Percentiles rank a stretch among this genome's conserved stretches.
phyloP scores from a whole-genome alignment of 2,329 filamentous ascomycete genomes.

The Penicillium crustosum region DNA sequence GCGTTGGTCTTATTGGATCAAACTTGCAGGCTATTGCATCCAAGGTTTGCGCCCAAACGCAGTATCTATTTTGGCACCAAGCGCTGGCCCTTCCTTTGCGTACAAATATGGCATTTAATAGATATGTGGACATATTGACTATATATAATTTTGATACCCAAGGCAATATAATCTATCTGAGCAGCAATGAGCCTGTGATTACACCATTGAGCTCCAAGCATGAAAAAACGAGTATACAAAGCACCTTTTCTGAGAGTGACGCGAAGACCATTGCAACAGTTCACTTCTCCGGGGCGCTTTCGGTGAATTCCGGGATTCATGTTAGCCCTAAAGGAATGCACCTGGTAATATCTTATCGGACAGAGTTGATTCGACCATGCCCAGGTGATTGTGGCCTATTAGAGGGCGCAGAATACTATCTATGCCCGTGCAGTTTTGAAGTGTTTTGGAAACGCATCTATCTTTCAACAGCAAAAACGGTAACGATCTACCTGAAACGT shows the following conservation, averaged over 20 bases:
- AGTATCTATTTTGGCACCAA: background rate
- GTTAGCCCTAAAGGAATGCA: background rate
- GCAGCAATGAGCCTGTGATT: background rate
- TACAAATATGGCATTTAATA: conserved; percentile 13
- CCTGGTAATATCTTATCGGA: background rate
- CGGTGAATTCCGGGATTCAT: background rate
- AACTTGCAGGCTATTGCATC: background rate
- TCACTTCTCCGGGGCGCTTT: conserved; percentile 24
- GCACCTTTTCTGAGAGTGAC: conserved; percentile 28
- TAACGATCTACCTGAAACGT: background rate
- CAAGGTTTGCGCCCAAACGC: background rate
- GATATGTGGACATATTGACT: conserved; percentile 3
- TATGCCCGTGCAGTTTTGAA: background rate
- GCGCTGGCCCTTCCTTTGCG: background rate
- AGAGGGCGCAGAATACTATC: background rate
- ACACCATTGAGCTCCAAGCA: background rate
- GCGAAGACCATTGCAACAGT: conserved; percentile 40
- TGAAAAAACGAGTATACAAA: conserved; percentile 7
- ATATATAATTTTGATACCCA: background rate
- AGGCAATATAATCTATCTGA: background rate
- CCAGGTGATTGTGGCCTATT: background rate
- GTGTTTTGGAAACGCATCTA: background rate
- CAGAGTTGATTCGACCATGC: background rate
- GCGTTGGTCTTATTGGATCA: background rate
- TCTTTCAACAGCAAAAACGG: background rate